Conservation (phyloP, 2,329 filamentous ascomycete species). For the Elsinoe arachidis region DNA sequence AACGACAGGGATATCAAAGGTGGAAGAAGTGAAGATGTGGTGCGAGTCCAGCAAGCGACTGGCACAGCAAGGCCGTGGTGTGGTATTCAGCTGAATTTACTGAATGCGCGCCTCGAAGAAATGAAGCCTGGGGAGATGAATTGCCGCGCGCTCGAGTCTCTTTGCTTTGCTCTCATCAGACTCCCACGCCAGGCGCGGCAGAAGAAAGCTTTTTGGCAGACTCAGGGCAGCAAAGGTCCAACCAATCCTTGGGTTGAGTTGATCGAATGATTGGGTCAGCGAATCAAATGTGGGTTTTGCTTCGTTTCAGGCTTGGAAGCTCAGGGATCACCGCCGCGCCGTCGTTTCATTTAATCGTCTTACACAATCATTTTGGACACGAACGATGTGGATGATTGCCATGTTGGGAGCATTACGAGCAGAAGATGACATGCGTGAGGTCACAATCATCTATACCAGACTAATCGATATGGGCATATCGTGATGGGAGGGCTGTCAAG, state of each 20-base stretch:
- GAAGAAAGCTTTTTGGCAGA: slow-evolving; percentile 1
- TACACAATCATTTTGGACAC: slow-evolving; percentile 3
- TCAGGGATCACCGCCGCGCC: slow-evolving; percentile 6
- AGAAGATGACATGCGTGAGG: neutral
- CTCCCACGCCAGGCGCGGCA: neutral
- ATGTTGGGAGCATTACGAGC: neutral
- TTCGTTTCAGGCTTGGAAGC: slow-evolving; percentile 9
- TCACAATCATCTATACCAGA: neutral
- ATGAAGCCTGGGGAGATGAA: neutral
- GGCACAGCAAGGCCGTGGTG: neutral
- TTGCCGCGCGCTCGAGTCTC: slow-evolving; percentile 1
- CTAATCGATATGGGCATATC: neutral
- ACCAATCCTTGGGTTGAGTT: neutral
- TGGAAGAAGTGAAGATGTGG: neutral
- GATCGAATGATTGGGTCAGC: neutral
- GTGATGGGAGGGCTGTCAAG: neutral
- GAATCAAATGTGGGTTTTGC: slow-evolving; percentile 4
- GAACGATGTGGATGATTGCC: neutral
- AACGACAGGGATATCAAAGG: neutral
- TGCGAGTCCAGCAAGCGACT: neutral
- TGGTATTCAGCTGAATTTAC: neutral
- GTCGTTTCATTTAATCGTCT: slow-evolving; percentile 5
- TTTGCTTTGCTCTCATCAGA: neutral
- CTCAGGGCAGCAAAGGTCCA: neutral
- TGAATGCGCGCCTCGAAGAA: neutral